Conservation (phyloP, 208 protist species). For the Acanthamoeba culbertsoni region DNA sequence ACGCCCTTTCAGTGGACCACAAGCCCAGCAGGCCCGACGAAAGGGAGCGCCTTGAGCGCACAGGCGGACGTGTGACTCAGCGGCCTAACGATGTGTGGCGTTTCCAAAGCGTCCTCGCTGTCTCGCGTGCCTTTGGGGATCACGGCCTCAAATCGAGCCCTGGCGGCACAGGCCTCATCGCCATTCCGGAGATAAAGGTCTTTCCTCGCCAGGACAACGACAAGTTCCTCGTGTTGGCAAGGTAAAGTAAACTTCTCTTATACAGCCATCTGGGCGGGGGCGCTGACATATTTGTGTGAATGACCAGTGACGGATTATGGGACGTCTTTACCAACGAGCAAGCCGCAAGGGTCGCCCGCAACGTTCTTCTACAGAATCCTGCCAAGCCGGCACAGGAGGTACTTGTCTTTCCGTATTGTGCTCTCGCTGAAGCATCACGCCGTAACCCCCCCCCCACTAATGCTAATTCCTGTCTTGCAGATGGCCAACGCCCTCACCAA, state of each 20-base stretch:
- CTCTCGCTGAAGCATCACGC: neutral
- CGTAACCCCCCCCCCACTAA: neutral
- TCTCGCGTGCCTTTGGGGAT: conserved; percentile 44
- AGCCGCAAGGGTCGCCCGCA: neutral
- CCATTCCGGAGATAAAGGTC: neutral
- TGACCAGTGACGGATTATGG: conserved; percentile 47
- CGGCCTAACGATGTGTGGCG: conserved; percentile 12
- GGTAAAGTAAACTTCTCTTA: neutral
- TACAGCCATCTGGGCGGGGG: neutral
- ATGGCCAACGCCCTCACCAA: neutral
- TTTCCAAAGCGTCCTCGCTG: neutral
- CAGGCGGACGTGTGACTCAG: neutral
- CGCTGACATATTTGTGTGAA: neutral
- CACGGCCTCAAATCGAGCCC: neutral
- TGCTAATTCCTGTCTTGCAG: neutral
- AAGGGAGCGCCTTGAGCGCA: neutral
- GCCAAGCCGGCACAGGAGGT: neutral
- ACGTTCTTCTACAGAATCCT: neutral
- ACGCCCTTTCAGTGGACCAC: conserved; percentile 22
- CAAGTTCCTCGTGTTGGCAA: conserved; percentile 44
- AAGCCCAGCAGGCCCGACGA: conserved; percentile 11
- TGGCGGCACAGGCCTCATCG: neutral
- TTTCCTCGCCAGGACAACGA: neutral
- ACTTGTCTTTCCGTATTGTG: neutral
- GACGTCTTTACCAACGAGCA: conserved; percentile 52